A percentile compares a stretch with the other conserved stretches of the same genome.
Conservation (phyloP, 2,329 filamentous ascomycete species). For the Botryosphaeria agaves region DNA sequence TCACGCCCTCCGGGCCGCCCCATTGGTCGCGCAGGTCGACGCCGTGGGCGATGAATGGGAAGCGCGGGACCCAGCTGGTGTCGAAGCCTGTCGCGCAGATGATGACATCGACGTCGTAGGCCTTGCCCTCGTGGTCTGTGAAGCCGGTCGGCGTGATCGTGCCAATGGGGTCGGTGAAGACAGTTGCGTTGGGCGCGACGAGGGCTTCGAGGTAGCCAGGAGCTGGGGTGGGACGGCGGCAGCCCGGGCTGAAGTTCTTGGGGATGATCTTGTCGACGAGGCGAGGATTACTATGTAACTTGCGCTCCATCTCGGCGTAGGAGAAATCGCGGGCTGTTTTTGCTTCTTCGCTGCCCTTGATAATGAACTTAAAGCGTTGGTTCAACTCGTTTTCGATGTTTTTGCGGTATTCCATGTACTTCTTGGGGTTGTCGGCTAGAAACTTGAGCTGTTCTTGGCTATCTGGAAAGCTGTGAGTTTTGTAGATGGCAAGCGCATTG, state of each 20-base stretch:
- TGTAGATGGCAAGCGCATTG: not conserved
- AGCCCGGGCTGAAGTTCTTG: constrained; percentile 24
- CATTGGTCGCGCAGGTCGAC: constrained; percentile 18
- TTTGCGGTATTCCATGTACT: constrained; percentile 30
- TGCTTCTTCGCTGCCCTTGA: constrained; percentile 30
- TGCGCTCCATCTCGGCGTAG: constrained; percentile 21
- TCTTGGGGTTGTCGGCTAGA: constrained; percentile 21
- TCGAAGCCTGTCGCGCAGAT: constrained; percentile 22
- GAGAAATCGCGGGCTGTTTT: constrained; percentile 22
- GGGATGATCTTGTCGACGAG: constrained; percentile 28
- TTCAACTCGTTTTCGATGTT: constrained; percentile 33
- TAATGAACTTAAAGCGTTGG: constrained; percentile 34
- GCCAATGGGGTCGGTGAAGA: constrained; percentile 16
- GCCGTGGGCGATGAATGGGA: constrained; percentile 11
- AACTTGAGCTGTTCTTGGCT: constrained; percentile 22
- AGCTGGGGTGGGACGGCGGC: constrained; percentile 23
- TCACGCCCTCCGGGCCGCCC: constrained; percentile 13
- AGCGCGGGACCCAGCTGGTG: constrained; percentile 13
- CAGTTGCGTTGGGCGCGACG: constrained; percentile 13
- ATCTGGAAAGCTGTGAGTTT: constrained; percentile 6
- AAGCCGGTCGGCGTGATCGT: constrained; percentile 14
- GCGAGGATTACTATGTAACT: constrained; percentile 19
- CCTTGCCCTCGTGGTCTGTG: constrained; percentile 12
- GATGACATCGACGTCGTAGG: constrained; percentile 16
- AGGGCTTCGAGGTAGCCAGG: constrained; percentile 25